These are phyloP conservation scores for Nicotiana tomentosiformis DNA, from an alignment of 257 asterid species.

Conservation along the genomic window DNA sequence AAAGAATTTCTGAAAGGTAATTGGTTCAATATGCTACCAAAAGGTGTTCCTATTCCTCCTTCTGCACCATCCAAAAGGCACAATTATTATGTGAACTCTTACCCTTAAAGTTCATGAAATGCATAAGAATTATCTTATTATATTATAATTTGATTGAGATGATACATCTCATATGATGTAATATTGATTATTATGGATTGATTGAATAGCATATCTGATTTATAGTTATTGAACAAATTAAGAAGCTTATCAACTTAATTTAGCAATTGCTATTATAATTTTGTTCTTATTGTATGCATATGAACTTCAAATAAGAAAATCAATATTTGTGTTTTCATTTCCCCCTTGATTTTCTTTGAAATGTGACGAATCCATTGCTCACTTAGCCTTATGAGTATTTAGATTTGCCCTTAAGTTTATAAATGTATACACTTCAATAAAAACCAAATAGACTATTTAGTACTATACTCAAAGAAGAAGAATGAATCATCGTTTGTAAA, in stretches of 20 bases:
- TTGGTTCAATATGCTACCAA: slow-evolving; percentile 33
- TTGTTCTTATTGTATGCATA: too few species aligned
- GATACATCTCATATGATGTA: background rate
- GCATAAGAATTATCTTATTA: background rate
- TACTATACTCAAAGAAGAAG: too few species aligned
- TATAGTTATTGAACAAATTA: background rate
- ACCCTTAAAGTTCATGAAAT: slow-evolving; percentile 16
- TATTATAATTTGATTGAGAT: background rate
- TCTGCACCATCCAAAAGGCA: slow-evolving; percentile 49
- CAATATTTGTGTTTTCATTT: too few species aligned
- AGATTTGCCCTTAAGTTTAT: too few species aligned
- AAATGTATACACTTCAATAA: too few species aligned
- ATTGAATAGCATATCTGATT: background rate
- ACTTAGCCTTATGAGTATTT: too few species aligned
- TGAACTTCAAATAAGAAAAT: too few species aligned
- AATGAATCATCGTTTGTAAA: too few species aligned
- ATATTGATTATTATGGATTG: background rate
- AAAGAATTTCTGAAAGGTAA: background rate
- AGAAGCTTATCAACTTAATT: background rate
- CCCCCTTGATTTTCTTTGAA: too few species aligned
- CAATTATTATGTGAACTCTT: slow-evolving; percentile 15
- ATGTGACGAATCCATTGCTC: too few species aligned
- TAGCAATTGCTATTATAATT: too few species aligned
- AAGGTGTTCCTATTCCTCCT: slow-evolving; percentile 42
- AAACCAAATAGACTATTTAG: too few species aligned